Evolutionary conservation across 2,329 filamentous ascomycete genomes (phyloP).

Genomic region (Sporothrix protearum): DNA sequence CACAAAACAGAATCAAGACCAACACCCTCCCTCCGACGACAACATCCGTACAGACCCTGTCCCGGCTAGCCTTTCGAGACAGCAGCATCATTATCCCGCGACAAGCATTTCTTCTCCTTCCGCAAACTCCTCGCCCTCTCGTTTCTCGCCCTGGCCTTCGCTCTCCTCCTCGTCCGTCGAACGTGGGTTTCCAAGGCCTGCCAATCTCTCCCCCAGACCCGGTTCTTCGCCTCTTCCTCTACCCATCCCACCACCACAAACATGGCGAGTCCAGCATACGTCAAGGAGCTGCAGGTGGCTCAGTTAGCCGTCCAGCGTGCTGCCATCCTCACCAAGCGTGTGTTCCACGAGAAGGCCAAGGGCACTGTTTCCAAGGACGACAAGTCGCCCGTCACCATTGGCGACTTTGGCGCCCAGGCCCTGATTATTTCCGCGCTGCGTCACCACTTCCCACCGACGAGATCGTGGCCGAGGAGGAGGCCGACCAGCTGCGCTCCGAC

Average conservation of each 20-base stretch:
- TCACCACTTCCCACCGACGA: conserved; percentile 83
- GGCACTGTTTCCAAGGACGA: conserved; percentile 93
- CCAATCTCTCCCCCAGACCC: conserved; percentile 19
- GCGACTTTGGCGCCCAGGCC: conserved; percentile 95
- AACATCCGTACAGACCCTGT: background rate
- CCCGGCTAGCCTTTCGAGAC: background rate
- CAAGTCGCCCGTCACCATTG: conserved; percentile 94
- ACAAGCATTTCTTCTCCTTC: background rate
- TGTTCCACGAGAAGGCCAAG: conserved; percentile 79
- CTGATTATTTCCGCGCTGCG: conserved; percentile 89
- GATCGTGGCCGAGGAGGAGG: conserved; percentile 94
- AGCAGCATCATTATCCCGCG: conserved; percentile 6
- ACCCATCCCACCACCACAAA: conserved; percentile 33
- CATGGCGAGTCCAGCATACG: conserved; percentile 58
- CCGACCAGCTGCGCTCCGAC: conserved; percentile 71
- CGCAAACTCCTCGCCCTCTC: conserved; percentile 17
- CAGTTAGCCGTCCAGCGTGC: conserved; percentile 85
- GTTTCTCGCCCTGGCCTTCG: conserved; percentile 29
- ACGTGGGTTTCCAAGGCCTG: conserved; percentile 22
- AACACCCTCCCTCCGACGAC: background rate
- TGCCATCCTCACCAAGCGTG: conserved; percentile 50
- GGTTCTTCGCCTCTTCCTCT: background rate
- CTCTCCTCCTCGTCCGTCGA: conserved; percentile 27
- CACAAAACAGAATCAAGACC: background rate
- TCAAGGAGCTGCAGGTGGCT: conserved; percentile 75